Conservation (phyloP, 2,329 filamentous ascomycete species). For the Ophiognomonia clavigignenti-juglandacearum region DNA sequence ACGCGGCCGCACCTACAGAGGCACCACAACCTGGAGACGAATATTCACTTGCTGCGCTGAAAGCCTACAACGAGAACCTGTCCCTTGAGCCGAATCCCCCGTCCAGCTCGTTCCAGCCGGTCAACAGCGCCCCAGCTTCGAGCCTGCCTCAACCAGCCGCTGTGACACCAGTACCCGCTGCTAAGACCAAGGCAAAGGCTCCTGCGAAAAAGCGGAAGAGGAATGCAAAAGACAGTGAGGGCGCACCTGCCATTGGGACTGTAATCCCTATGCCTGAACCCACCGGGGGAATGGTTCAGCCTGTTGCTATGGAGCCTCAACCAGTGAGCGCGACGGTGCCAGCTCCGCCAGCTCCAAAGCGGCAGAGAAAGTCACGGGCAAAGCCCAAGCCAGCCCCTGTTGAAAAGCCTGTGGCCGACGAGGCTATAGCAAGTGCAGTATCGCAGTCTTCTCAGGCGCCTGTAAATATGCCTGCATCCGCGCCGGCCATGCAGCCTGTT, state of each 20-base stretch:
- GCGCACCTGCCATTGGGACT: background rate
- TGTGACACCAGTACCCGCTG: slow-evolving; percentile 1
- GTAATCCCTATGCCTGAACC: background rate
- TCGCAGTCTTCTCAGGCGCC: slow-evolving; percentile 7
- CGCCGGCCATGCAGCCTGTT: slow-evolving; percentile 2
- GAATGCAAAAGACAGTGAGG: slow-evolving; percentile 18
- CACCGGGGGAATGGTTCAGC: background rate
- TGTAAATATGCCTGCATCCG: background rate
- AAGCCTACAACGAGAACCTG: slow-evolving; percentile 6
- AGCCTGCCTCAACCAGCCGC: background rate
- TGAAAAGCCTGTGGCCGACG: slow-evolving; percentile 6
- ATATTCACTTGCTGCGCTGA: slow-evolving; percentile 7
- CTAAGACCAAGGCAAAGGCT: background rate
- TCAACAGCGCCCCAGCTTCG: slow-evolving; percentile 1
- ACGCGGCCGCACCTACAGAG: background rate
- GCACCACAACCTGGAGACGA: slow-evolving; percentile 5
- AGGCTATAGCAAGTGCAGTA: background rate
- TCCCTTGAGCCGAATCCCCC: background rate
- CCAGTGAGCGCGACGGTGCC: slow-evolving; percentile 10
- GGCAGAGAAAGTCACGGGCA: slow-evolving; percentile 27
- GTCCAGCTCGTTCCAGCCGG: slow-evolving; percentile 11
- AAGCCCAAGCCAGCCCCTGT: slow-evolving; percentile 18
- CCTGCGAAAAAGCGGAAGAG: slow-evolving; percentile 28
- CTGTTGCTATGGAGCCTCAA: slow-evolving; percentile 1
- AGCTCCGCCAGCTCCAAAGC: slow-evolving; percentile 29